Base-by-base conservation (phyloP, 495 filamentous ascomycete genomes). In the Xylaria curta region DNA sequence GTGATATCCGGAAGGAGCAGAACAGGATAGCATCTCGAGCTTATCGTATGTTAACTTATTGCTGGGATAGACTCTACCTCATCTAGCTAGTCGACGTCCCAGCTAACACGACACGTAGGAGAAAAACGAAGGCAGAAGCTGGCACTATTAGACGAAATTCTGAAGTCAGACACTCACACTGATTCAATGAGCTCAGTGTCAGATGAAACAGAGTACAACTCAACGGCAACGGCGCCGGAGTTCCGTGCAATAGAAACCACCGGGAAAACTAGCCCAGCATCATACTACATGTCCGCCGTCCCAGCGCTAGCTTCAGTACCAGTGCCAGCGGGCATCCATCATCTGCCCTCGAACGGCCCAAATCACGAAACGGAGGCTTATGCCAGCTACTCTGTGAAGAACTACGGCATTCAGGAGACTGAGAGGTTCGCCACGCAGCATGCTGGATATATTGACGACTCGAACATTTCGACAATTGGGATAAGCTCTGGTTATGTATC, bases 111-210 rank as follows among this genome's bases (percentile, higher is more conserved):
- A 21, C 3, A 13, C 0, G 7, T n/a, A 81, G 79, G 79, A 73
- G 77, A 81, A 64, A 81, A 81, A 68, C 75, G 79, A 69, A 78
- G 78, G 72, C 79, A 81, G 66, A 81, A 81, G 75, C 66, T 81
- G 40, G 79, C 77, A 47, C 69, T 81, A 1, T 71, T 81, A 47
- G 76, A 79, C 54, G 77, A 78, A 51, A 74, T 81, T 36, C 65
- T 81, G 9, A 79, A 71, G 62, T 63, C 75, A 47, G 77, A 79
- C 68, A 76, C 61, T 59, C 74, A 78, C 36, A 74, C 72, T 46
- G 77, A 79, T 63, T 75, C 77, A 10, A 79, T 76, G 76, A 79
- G 77, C 65, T 78, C 77, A 3, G 76, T 78, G 13, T 79, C 77
- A 44, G 77, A 79, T 46, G 77, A 79, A 51, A 75, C 74, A 9